Evolutionary conservation across 164 flowering plant genomes (phyloP), one percentile per base, ranked within the genome.

Genomic region (Warburgia ugandensis): DNA sequence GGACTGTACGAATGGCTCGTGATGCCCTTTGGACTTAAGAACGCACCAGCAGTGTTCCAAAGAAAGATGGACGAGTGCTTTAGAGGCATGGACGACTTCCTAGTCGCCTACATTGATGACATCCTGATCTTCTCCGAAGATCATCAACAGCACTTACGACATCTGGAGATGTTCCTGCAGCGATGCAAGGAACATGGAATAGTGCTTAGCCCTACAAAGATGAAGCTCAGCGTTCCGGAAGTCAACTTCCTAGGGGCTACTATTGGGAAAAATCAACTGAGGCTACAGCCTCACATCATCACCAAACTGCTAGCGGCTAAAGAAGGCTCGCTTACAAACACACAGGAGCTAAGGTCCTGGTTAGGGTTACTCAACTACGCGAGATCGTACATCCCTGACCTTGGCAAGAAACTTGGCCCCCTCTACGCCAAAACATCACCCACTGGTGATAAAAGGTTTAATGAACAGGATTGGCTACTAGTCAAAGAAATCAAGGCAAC

Each of bases 181-280:
- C n/a, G n/a, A n/a, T n/a, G n/a, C n/a, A n/a, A n/a, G n/a, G n/a
- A n/a, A n/a, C n/a, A n/a, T n/a, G n/a, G n/a, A n/a, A n/a, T n/a
- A n/a, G n/a, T n/a, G n/a, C n/a, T n/a, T n/a, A n/a, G n/a, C n/a
- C 54, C 54, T 6, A 50, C 54, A 4, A 57, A 57, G 16, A 48
- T 48, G 37, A 57, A 48, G 37, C 8, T 57, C 6, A 54, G 26
- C 11, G 26, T 16, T 0, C 5, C 12, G 1, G 25, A 16, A 2
- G 19, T 50, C 4, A 40, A 50, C 14, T 50, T 50, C 22, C 25
- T 50, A n/a, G 54, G 54, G 2, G 54, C 54, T 13, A 50, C 31
- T 3, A 50, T 50, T 5, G 23, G 41, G 8, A 13, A 31, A 3
- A 3, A 14, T 3, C 19, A 50, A 50, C 30, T 50, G 2, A 26